A percentile compares a stretch with the other conserved stretches of the same genome.
phyloP scores from a whole-genome alignment of 768 basidiomycete species.

The Galerina marginata region DNA sequence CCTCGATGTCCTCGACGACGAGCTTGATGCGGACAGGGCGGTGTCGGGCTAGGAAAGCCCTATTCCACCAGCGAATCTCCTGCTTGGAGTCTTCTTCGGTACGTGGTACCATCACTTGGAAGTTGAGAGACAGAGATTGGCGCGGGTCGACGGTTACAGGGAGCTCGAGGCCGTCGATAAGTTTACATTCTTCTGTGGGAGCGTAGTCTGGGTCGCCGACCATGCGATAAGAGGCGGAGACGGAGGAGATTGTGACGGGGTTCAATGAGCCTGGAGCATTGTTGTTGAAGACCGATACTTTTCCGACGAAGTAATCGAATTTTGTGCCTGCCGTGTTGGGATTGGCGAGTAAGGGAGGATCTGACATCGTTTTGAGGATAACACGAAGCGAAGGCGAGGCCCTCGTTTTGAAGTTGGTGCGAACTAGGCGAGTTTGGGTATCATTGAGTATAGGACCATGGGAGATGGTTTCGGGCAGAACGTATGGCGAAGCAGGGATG shows the following conservation, averaged over 20 bases:
- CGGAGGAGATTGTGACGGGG: conserved; percentile 39
- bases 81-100: conserved; percentile 38
- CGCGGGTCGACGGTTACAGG: conserved; percentile 44
- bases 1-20: conserved; percentile 41
- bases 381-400: conserved; percentile 35
- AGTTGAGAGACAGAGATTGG: conserved; percentile 36
- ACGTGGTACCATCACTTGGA: conserved; percentile 36
- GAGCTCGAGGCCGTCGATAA: conserved; percentile 28
- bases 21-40: conserved; percentile 43
- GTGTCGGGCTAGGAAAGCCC: conserved; percentile 37
- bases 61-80: conserved; percentile 37
- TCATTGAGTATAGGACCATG: conserved; percentile 39
- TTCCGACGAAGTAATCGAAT: conserved; percentile 37
- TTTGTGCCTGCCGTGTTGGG: conserved; percentile 28
- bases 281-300: conserved; percentile 44
- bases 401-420: conserved; percentile 45
- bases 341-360: conserved; percentile 43
- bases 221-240: conserved; percentile 39
- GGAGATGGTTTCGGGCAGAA: conserved; percentile 37
- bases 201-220: conserved; percentile 40
- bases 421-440: conserved; percentile 32
- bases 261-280: conserved; percentile 35
- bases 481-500: conserved; percentile 35
- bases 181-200: conserved; percentile 33
- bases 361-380: conserved; percentile 38